Evolutionary conservation across 768 basidiomycete species (phyloP), one percentile per base, ranked within the genome.

Genomic region (Serendipita vermifera): DNA sequence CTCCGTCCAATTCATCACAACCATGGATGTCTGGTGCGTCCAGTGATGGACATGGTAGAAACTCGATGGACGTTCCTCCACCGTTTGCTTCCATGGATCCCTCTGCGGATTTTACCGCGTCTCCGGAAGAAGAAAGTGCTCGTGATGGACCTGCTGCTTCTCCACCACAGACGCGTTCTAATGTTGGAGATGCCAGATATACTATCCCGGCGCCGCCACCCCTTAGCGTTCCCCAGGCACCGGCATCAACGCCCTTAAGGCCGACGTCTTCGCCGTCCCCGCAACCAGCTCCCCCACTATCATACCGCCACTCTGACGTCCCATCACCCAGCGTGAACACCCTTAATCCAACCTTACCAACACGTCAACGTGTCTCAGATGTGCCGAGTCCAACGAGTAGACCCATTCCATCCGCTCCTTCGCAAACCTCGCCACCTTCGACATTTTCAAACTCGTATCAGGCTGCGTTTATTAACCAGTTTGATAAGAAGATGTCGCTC

Each of bases 341-440:
- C n/a, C 46, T 15, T 51, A 9, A 20, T 17, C 17, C 17, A 26
- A 26, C 39, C 9, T 29, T 5, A 9, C 46, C 17, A 20, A 15
- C 46, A 20, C 46, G 22, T 20, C 46, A 51, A 51, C 46, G 46
- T 15, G n/a, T 15, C 20, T 51, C 46, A 29, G 46, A 51, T 20
- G 31, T 51, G 9, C 46, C 46, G n/a, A n/a, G n/a, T n/a, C n/a
- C n/a, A n/a, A n/a, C n/a, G n/a, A n/a, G n/a, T n/a, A n/a, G n/a
- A n/a, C n/a, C n/a, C n/a, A n/a, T n/a, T n/a, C n/a, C n/a, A n/a
- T n/a, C n/a, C n/a, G n/a, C n/a, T n/a, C n/a, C n/a, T n/a, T n/a
- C n/a, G n/a, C n/a, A n/a, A n/a, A n/a, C n/a, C n/a, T n/a, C n/a
- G n/a, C n/a, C n/a, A n/a, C n/a, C n/a, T 22, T 51, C 46, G 46